Evolutionary conservation across 805 yeast species (phyloP).

Genomic region (Saccharomycopsis capsularis): DNA sequence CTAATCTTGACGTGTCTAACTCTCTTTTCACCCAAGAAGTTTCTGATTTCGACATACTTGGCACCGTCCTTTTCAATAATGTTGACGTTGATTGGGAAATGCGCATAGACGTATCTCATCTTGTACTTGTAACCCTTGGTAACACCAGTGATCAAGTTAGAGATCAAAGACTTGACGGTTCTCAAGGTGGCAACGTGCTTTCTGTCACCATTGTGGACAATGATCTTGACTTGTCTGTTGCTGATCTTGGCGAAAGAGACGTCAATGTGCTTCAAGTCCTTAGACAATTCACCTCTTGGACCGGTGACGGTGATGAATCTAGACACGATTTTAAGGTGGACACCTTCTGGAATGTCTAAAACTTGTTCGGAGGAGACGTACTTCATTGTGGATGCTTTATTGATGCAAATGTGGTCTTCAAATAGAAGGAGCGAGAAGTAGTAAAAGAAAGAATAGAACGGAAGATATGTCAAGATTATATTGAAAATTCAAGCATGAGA

Average conservation of each 20-base stretch:
- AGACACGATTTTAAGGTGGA: slow-evolving; percentile 83
- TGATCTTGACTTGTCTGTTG: slow-evolving; percentile 70
- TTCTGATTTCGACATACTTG: slow-evolving; percentile 89
- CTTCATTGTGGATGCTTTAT: slow-evolving; percentile 45
- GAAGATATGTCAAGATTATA: background rate
- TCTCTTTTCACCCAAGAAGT: slow-evolving; percentile 98
- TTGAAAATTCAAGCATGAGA: too few relatives aligned
- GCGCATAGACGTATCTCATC: slow-evolving; percentile 99
- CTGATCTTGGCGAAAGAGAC: slow-evolving; percentile 82
- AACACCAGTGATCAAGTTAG: slow-evolving; percentile 97
- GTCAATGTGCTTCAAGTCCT: slow-evolving; percentile 90
- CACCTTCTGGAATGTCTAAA: slow-evolving; percentile 88
- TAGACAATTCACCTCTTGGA: slow-evolving; percentile 92
- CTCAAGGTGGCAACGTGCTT: slow-evolving; percentile 99
- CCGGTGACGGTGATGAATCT: slow-evolving; percentile 87
- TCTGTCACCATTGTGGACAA: slow-evolving; percentile 98
- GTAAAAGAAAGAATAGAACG: background rate
- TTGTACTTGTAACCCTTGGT: slow-evolving; percentile 99
- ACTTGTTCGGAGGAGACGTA: slow-evolving; percentile 82
- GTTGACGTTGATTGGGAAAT: slow-evolving; percentile 99
- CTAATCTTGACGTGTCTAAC: slow-evolving; percentile 81
- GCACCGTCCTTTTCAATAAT: slow-evolving; percentile 70
- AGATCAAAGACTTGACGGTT: slow-evolving; percentile 92
- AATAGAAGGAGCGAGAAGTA: background rate
- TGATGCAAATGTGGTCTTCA: background rate